A percentile compares a stretch with the other conserved stretches of the same genome.
Conservation (phyloP, 2,329 filamentous ascomycete genomes). For the Mycosphaerelloides madeirae region DNA sequence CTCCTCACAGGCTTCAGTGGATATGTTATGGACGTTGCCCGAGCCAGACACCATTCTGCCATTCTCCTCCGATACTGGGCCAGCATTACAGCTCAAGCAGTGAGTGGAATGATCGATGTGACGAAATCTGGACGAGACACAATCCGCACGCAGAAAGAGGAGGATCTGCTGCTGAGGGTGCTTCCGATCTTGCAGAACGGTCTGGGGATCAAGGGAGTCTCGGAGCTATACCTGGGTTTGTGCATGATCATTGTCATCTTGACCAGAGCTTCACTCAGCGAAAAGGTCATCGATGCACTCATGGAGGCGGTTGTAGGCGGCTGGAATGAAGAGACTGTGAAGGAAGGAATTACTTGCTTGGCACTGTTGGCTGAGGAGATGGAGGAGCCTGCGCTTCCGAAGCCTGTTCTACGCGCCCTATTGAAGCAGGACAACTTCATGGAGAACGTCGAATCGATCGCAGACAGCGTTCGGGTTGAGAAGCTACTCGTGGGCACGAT, state of each 20-base stretch:
- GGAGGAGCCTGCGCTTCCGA: conserved; percentile 63
- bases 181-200: conserved; percentile 70
- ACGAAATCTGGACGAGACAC: conserved; percentile 69
- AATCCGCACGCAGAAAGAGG: conserved; percentile 74
- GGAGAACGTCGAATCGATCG: conserved; percentile 57
- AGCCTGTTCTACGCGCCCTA: conserved; percentile 64
- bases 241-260: conserved; percentile 89
- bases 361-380: conserved; percentile 78
- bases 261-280: conserved; percentile 73
- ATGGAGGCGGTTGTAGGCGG: conserved; percentile 83
- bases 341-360: conserved; percentile 72
- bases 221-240: conserved; percentile 76
- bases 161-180: conserved; percentile 66
- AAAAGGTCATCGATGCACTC: conserved; percentile 73
- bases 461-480: conserved; percentile 62
- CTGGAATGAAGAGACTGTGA: conserved; percentile 68
- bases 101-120: conserved; percentile 75
- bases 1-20: conserved; percentile 74
- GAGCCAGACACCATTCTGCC: conserved; percentile 67
- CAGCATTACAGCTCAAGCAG: conserved; percentile 76
- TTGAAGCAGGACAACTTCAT: conserved; percentile 59
- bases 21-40: conserved; percentile 71
- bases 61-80: conserved; percentile 86
- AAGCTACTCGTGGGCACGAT: conserved; percentile 69
- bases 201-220: conserved; percentile 67